Conservation (phyloP, 768 basidiomycete species). For the Trametes cubensis region DNA sequence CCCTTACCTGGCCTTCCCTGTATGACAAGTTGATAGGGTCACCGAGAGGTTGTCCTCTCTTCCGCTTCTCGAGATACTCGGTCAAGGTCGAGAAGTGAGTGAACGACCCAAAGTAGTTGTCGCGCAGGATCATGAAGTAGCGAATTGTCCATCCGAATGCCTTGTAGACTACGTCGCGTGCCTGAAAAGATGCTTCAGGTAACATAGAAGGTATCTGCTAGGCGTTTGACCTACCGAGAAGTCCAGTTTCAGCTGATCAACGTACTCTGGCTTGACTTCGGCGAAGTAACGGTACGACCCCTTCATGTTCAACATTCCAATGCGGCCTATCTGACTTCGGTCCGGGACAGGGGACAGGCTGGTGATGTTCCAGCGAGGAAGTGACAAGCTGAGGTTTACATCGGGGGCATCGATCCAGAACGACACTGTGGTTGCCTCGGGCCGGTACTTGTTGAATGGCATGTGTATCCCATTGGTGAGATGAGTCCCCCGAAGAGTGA, state of each 20-base stretch:
- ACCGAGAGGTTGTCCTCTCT: slow-evolving; percentile 60
- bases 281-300: slow-evolving; percentile 79
- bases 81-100: slow-evolving; percentile 88
- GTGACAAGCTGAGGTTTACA: slow-evolving; percentile 56
- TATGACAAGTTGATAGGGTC: slow-evolving; percentile 84
- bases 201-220: background rate
- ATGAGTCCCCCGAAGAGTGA: slow-evolving; percentile 63
- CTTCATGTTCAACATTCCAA: slow-evolving; percentile 56
- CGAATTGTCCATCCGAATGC: slow-evolving; percentile 86
- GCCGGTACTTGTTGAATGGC: slow-evolving; percentile 71
- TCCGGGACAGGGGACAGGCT: slow-evolving; percentile 64
- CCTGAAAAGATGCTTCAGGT: slow-evolving; percentile 39
- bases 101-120: slow-evolving; percentile 94
- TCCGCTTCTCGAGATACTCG: slow-evolving; percentile 79
- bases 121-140: slow-evolving; percentile 83
- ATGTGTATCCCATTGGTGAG: slow-evolving; percentile 58
- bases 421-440: slow-evolving; percentile 65
- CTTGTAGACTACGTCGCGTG: slow-evolving; percentile 60
- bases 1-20: slow-evolving; percentile 70
- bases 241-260: slow-evolving; percentile 76
- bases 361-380: slow-evolving; percentile 91
- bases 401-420: slow-evolving; percentile 67
- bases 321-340: slow-evolving; percentile 63
- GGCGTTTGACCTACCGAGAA: slow-evolving; percentile 52
- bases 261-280: slow-evolving; percentile 63